A percentile compares a stretch with the other conserved stretches of the same genome.
These are phyloP conservation scores for Leucaena leucocephala DNA, from an alignment of 306 rosid genomes.

Conservation along the genomic window DNA sequence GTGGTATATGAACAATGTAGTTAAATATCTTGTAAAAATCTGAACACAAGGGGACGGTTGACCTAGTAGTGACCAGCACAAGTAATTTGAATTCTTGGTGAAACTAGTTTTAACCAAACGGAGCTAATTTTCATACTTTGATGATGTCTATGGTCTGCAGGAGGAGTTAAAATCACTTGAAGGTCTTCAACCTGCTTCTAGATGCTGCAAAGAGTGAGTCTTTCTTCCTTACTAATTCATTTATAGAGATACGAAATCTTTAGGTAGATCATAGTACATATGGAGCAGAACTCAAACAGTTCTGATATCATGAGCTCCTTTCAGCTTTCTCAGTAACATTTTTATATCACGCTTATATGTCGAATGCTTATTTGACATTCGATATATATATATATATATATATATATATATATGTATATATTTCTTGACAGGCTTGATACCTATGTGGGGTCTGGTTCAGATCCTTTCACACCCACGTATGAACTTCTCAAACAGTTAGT, in stretches of 20 bases:
- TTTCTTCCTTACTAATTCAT: background rate
- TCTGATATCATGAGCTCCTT: background rate
- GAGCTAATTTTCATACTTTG: constrained; percentile 16
- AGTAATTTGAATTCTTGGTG: background rate
- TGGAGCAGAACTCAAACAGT: background rate
- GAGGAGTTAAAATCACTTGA: constrained; percentile 56
- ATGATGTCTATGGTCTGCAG: constrained; percentile 30
- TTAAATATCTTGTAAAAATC: too few relatives aligned
- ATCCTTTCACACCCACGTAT: constrained; percentile 50
- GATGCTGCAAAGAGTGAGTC: constrained; percentile 52
- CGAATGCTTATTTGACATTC: constrained; percentile 6
- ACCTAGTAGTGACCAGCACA: too few relatives aligned
- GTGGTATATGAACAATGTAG: background rate
- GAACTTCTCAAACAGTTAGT: constrained; percentile 20
- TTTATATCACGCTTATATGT: background rate
- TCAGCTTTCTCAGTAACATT: background rate
- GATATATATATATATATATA: background rate
- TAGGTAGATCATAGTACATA: background rate
- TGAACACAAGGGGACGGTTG: too few relatives aligned
- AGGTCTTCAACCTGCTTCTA: constrained; percentile 50
- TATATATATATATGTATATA: background rate
- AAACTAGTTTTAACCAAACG: constrained; percentile 8
- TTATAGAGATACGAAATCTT: background rate
- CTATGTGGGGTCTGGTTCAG: constrained; percentile 43
- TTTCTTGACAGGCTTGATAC: constrained; percentile 43